Conservation (phyloP, 169 alveolate species). For the Theileria sp. region DNA sequence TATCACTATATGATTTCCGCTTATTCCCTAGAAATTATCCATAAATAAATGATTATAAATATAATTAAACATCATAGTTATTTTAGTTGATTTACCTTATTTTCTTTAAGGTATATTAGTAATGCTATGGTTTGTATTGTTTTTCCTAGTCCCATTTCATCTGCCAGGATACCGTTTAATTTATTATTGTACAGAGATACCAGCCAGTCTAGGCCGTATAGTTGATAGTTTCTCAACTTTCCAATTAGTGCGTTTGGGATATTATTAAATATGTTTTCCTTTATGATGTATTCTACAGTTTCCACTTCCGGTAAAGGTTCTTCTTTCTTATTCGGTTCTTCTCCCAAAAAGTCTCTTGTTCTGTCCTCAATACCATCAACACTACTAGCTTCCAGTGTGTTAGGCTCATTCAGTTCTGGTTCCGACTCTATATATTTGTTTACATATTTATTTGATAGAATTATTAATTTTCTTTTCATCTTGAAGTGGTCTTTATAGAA, state of each 20-base stretch:
- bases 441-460: neutral
- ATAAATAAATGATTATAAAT: neutral
- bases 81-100: neutral
- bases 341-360: neutral
- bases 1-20: constrained; percentile 92
- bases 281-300: neutral
- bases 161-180: constrained; percentile 95
- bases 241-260: constrained; percentile 79
- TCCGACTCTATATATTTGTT: neutral
- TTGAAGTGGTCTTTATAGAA: neutral
- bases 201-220: constrained; percentile 91
- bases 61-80: neutral
- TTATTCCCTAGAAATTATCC: constrained; percentile 67
- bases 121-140: constrained; percentile 94
- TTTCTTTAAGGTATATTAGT: constrained; percentile 59
- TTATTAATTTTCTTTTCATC: neutral
- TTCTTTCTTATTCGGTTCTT: neutral
- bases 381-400: neutral
- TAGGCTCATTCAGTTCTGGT: constrained; percentile 84
- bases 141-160: constrained; percentile 98
- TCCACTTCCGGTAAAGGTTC: neutral
- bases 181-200: constrained; percentile 92
- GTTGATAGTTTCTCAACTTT: constrained; percentile 85
- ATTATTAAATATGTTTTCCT: constrained; percentile 17
- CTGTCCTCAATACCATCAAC: neutral